These are phyloP conservation scores for Pleurozium schreberi DNA, from an alignment of 225 moss, liverwort and hornwort species.

Conservation along the genomic window DNA sequence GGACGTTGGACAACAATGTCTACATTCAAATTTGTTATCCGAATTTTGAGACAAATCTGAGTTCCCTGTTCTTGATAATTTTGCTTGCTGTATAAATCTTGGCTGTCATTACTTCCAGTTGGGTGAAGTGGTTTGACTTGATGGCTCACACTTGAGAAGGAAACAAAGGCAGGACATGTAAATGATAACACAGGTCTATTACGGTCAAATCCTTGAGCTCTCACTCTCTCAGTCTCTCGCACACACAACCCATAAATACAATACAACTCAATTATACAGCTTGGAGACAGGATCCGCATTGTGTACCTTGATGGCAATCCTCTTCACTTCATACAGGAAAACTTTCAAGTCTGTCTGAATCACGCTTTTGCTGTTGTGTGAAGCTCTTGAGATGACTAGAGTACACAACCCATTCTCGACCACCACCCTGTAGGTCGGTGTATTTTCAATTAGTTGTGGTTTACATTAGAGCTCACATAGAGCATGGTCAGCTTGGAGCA, in stretches of 20 bases:
- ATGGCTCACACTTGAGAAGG: not conserved
- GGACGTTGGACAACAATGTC: not conserved
- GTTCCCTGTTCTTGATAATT: not conserved
- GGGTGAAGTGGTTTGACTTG: not conserved
- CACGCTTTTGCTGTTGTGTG: not conserved
- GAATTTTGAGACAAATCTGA: not conserved
- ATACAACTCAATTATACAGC: not conserved
- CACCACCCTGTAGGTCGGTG: too few species aligned
- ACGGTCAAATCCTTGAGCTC: not conserved
- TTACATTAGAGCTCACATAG: too few species aligned
- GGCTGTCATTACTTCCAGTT: not conserved
- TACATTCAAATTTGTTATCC: not conserved
- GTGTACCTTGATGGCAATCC: not conserved
- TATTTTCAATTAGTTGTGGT: too few species aligned
- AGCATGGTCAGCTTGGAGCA: too few species aligned
- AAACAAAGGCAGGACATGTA: not conserved
- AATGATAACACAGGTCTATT: not conserved
- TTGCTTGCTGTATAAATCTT: not conserved
- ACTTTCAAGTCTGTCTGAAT: not conserved
- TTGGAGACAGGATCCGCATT: not conserved
- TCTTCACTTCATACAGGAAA: not conserved
- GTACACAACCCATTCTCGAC: too few species aligned
- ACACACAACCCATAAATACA: not conserved
- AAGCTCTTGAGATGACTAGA: too few species aligned
- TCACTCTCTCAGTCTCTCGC: not conserved